Percentiles rank a stretch among this genome's conserved stretches.
Conservation (phyloP, 2,329 filamentous ascomycete genomes). For the Tolypocladium nubicola region DNA sequence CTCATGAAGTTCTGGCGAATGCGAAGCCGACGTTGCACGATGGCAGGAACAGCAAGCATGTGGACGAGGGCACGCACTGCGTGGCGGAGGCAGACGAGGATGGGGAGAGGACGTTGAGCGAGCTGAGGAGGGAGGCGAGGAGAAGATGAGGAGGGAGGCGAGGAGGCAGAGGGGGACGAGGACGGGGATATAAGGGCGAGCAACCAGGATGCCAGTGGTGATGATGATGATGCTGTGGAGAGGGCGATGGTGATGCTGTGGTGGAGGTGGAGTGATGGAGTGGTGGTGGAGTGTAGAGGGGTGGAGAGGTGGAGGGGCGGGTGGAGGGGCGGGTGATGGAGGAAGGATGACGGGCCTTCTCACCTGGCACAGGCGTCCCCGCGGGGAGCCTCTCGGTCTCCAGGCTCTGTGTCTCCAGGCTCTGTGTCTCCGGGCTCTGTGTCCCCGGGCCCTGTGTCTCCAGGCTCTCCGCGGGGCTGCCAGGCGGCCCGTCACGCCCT, state of each 20-base stretch:
- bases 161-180: neutral
- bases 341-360: neutral
- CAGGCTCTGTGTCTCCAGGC: neutral
- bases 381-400: neutral
- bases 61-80: neutral
- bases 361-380: neutral
- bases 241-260: neutral
- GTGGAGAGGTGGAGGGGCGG: neutral
- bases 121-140: neutral
- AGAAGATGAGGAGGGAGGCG: neutral
- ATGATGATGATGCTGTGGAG: neutral
- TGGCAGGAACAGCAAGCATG: neutral
- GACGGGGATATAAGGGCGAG: neutral
- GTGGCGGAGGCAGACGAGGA: too few relatives aligned
- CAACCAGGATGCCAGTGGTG: neutral
- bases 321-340: neutral
- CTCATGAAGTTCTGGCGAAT: too few relatives aligned
- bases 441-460: too few relatives aligned
- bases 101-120: too few relatives aligned
- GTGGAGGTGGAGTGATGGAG: neutral
- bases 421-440: neutral
- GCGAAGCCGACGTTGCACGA: neutral
- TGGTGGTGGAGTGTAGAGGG: neutral
- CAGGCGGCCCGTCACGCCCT: neutral
- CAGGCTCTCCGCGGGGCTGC: neutral